phyloP scores from a whole-genome alignment of 106 monocot species.

The Apostasia shenzhenica region DNA sequence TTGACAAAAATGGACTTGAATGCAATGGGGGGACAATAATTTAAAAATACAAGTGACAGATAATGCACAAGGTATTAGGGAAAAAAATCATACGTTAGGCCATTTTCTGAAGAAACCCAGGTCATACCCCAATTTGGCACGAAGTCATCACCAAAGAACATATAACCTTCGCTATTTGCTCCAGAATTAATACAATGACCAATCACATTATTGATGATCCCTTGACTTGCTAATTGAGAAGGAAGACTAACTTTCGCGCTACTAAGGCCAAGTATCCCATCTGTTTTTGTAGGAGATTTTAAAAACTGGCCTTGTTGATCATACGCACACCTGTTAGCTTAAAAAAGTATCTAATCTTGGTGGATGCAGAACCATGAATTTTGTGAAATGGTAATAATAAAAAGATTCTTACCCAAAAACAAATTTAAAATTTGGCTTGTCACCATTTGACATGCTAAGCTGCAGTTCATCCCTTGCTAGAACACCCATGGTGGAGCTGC shows the following conservation, averaged over 20 bases:
- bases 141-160: constrained; percentile 88
- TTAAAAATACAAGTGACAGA: too few relatives aligned
- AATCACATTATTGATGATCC: constrained; percentile 61
- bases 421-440: constrained; percentile 33
- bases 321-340: constrained; percentile 68
- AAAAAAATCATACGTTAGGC: constrained; percentile 37
- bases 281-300: constrained; percentile 74
- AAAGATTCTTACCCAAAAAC: constrained; percentile 63
- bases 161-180: constrained; percentile 48
- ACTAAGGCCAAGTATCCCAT: constrained; percentile 84
- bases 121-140: constrained; percentile 81
- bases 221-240: constrained; percentile 66
- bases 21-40: too few relatives aligned
- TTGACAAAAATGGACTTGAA: too few relatives aligned
- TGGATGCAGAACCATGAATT: background rate
- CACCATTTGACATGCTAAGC: constrained; percentile 35
- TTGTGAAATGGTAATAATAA: background rate
- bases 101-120: constrained; percentile 44
- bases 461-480: constrained; percentile 70
- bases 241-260: constrained; percentile 58
- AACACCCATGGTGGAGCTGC: constrained; percentile 85
- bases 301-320: constrained; percentile 83
- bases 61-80: background rate
- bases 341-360: background rate
- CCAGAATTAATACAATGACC: constrained; percentile 73